Evolutionary conservation across 2,329 filamentous ascomycete species (phyloP), one percentile per base, ranked within the genome.

Genomic region (Aspergillus spinulosporus): DNA sequence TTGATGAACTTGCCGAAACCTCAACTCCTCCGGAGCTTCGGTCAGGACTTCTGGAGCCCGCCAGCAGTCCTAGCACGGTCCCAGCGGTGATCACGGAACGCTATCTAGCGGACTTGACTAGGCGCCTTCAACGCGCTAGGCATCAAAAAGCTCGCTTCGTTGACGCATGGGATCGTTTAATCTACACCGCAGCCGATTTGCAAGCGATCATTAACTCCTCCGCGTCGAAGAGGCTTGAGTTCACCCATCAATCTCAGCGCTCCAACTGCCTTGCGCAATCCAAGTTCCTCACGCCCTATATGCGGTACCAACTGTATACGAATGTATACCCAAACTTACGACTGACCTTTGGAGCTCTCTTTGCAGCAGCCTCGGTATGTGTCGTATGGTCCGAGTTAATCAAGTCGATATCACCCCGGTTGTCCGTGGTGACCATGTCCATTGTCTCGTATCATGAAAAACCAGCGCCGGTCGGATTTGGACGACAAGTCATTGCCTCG

Each of bases 381-480:
- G 88, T 99, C 59, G 82, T 97, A 50, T 97, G 92, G 92, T 96
- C 92, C 1, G 94, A 99, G 78, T 76, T 96, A 54, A 85, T 96
- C 73, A 95, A 94, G 72, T 85, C 86, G n/a, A 82, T 90, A 49
- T 84, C 89, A 21, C 88, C 90, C 1, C 84, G 86, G 32, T 79
- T 95, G 9, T 96, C 92, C 1, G 80, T 88, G 42, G 84, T 89
- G 60, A 82, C 81, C 47, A 77, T 87, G 44, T 77, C 81, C 49
- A 72, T 84, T 42, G 77, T 88, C 65, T 89, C 92, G 62, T 88
- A 87, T 70, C 83, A 84, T 36, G 85, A 86, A 42, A 83, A 87
- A 8, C 84, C 85, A 55, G 88, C 87, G 28, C 86, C 89, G 55
- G 87, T 97, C 59, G 90, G 90, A 14, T 92, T 97, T 64, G 88